These are phyloP conservation scores for Chaetomiaceae sp. DNA, from an alignment of 2,329 filamentous ascomycete species.

Conservation along the genomic window DNA sequence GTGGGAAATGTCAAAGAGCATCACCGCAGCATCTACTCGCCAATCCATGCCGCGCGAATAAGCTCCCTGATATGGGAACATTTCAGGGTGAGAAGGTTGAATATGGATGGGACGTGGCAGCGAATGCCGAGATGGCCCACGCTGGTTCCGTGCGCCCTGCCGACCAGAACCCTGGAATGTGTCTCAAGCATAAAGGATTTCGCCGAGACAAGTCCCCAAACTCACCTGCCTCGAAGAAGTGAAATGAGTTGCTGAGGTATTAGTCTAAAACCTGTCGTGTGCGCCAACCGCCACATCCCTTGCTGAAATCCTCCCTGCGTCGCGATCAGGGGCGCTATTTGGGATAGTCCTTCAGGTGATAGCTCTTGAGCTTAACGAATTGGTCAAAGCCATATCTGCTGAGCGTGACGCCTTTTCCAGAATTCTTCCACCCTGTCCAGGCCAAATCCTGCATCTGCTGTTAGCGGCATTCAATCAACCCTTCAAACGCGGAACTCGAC, in stretches of 20 bases:
- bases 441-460: constrained; percentile 64
- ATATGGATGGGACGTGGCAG: constrained; percentile 13
- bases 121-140: constrained; percentile 6
- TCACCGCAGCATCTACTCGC: constrained; percentile 12
- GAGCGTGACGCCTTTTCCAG: constrained; percentile 83
- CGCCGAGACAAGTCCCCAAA: constrained; percentile 11
- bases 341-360: constrained; percentile 78
- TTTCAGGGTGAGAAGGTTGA: constrained; percentile 9
- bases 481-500: constrained; percentile 31
- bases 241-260: constrained; percentile 7
- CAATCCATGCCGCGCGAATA: constrained; percentile 14
- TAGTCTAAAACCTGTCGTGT: constrained; percentile 12
- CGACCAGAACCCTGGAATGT: constrained; percentile 19
- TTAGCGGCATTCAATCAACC: constrained; percentile 19
- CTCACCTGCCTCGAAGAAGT: constrained; percentile 2
- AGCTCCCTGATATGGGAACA: constrained; percentile 1
- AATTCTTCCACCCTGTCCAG: constrained; percentile 98
- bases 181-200: constrained; percentile 11
- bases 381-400: constrained; percentile 90
- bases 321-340: constrained; percentile 37
- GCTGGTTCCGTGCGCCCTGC: constrained; percentile 16
- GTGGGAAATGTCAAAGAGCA: constrained; percentile 18
- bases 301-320: constrained; percentile 16
- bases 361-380: constrained; percentile 95
- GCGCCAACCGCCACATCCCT: constrained; percentile 14